Evolutionary conservation across 352 stramenopile species (phyloP).

Genomic region (Pythium pectinolyticum): DNA sequence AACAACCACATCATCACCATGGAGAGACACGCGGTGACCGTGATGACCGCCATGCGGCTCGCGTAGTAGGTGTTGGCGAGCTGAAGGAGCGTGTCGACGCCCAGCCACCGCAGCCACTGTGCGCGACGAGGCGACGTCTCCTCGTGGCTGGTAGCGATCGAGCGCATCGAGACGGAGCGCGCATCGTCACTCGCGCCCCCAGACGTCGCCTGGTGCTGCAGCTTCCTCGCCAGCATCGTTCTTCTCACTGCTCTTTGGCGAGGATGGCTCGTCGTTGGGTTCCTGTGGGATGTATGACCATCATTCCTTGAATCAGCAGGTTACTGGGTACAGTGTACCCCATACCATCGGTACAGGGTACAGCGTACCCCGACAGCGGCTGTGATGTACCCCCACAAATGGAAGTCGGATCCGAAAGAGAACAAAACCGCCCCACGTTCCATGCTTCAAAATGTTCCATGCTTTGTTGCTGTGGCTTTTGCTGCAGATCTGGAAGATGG

Average conservation of each 20-base stretch:
- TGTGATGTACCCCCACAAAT: no score
- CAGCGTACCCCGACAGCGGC: no score
- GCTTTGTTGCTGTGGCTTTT: no score
- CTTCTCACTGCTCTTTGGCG: background rate
- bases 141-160: background rate
- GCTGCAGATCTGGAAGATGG: no score
- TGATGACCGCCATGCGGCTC: slow-evolving; percentile 50
- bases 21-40: slow-evolving; percentile 44
- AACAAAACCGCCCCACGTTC: no score
- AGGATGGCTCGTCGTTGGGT: no score
- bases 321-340: slow-evolving; percentile 12
- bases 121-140: background rate
- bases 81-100: slow-evolving; percentile 50
- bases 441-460: no score
- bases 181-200: slow-evolving; percentile 1
- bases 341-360: background rate
- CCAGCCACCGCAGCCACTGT: slow-evolving; percentile 22
- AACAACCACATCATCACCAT: slow-evolving; percentile 44
- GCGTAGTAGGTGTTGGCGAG: slow-evolving; percentile 77
- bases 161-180: slow-evolving; percentile 12
- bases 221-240: slow-evolving; percentile 17
- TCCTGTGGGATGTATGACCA: background rate
- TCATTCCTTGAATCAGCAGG: background rate
- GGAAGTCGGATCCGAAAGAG: background rate
- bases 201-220: slow-evolving; percentile 19